phyloP scores from a whole-genome alignment of 345 rosid species.

The Eutrema yunnanense region DNA sequence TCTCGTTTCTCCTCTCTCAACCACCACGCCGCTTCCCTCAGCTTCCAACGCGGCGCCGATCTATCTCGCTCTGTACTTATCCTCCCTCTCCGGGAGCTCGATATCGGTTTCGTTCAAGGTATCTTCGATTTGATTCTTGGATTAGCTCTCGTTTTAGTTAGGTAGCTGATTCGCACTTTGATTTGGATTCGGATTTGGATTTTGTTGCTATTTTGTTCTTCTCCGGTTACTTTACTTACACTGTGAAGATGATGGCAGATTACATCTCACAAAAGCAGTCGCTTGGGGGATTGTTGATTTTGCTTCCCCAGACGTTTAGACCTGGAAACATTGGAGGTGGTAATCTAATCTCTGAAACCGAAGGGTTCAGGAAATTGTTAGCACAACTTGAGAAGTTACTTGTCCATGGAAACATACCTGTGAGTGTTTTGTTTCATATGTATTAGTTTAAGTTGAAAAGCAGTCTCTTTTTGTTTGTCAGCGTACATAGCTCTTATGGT shows the following conservation, averaged over 20 bases:
- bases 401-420: slow-evolving; percentile 66
- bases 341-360: slow-evolving; percentile 29
- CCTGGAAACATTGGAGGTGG: slow-evolving; percentile 36
- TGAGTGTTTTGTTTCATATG: slow-evolving; percentile 38
- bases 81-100: slow-evolving; percentile 72
- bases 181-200: background rate
- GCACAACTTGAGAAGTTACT: slow-evolving; percentile 70
- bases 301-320: slow-evolving; percentile 69
- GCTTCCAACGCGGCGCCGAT: slow-evolving; percentile 71
- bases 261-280: slow-evolving; percentile 61
- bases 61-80: slow-evolving; percentile 86
- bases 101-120: slow-evolving; percentile 67
- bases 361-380: slow-evolving; percentile 38
- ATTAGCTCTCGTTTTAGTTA: background rate
- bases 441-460: background rate
- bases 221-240: background rate
- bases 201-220: background rate
- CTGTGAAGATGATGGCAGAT: slow-evolving; percentile 40
- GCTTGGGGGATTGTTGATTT: slow-evolving; percentile 77
- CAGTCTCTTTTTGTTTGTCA: background rate
- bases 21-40: slow-evolving; percentile 84
- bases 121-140: background rate
- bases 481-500: background rate
- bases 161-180: background rate
- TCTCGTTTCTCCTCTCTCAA: slow-evolving; percentile 88